phyloP scores from a whole-genome alignment of 139 green algal species.

The Asterochloris sp. region DNA sequence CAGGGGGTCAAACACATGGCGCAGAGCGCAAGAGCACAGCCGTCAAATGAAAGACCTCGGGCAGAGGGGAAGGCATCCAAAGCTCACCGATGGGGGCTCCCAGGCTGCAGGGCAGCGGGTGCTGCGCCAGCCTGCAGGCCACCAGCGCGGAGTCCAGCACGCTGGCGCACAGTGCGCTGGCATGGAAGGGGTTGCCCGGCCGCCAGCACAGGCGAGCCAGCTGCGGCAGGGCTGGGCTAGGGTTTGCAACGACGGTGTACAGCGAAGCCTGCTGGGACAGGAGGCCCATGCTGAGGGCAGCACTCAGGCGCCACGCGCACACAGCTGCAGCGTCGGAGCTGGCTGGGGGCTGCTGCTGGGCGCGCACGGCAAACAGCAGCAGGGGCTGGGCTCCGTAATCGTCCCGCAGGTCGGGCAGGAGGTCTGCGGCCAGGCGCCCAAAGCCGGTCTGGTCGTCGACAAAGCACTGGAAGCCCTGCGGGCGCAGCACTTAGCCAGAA shows the following conservation, averaged over 20 bases:
- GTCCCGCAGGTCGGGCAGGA: conserved; percentile 45
- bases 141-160: conserved; percentile 10
- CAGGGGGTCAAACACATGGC: too few species aligned
- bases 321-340: background rate
- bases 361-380: conserved; percentile 46
- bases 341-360: background rate
- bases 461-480: conserved; percentile 58
- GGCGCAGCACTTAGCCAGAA: background rate
- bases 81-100: background rate
- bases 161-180: conserved; percentile 4
- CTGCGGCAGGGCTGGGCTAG: background rate
- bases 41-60: background rate
- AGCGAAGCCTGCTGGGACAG: background rate
- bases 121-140: conserved; percentile 8
- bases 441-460: conserved; percentile 59
- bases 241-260: conserved; percentile 4
- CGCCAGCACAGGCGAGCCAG: conserved; percentile 11
- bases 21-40: background rate
- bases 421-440: conserved; percentile 32
- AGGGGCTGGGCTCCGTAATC: conserved; percentile 39
- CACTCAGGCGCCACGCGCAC: conserved; percentile 8
- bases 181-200: background rate
- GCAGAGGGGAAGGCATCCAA: background rate
- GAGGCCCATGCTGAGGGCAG: conserved; percentile 3
- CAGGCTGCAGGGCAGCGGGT: background rate